Percentiles rank a stretch among this genome's conserved stretches.
These are phyloP conservation scores for Dryas drummondii DNA, from an alignment of 306 rosid species.

Conservation along the genomic window DNA sequence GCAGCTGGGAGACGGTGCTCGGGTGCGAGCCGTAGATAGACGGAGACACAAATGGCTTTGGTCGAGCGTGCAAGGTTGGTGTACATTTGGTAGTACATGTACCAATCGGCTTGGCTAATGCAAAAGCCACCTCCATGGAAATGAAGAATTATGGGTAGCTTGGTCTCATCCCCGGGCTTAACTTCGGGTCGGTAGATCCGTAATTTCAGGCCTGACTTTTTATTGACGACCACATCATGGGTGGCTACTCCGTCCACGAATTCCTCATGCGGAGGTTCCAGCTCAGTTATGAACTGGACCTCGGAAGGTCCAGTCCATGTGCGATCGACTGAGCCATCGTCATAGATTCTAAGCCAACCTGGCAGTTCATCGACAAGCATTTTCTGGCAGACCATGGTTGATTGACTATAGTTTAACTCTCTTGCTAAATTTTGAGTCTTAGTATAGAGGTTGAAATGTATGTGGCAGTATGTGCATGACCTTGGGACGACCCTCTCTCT, in stretches of 20 bases:
- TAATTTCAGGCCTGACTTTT: constrained; percentile 22
- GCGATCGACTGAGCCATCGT: constrained; percentile 71
- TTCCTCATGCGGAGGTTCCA: constrained; percentile 43
- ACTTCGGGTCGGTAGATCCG: constrained; percentile 53
- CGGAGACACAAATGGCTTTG: constrained; percentile 44
- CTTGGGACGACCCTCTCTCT: too few relatives aligned
- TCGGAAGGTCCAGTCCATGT: constrained; percentile 57
- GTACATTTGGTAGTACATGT: constrained; percentile 55
- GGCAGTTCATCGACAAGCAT: constrained; percentile 52
- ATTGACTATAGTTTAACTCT: neutral
- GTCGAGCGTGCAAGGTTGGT: constrained; percentile 33
- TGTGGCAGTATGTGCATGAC: neutral
- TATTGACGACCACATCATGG: constrained; percentile 30
- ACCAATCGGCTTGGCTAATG: constrained; percentile 62
- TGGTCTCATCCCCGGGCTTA: neutral
- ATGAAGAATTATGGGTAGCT: constrained; percentile 51
- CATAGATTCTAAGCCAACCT: constrained; percentile 58
- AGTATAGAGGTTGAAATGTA: too few relatives aligned
- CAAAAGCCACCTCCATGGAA: constrained; percentile 83
- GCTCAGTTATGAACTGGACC: constrained; percentile 48
- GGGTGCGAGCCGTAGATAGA: constrained; percentile 50
- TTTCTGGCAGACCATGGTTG: constrained; percentile 39
- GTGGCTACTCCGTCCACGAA: constrained; percentile 51
- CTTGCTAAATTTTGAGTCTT: too few relatives aligned
- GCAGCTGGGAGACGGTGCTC: constrained; percentile 73